phyloP scores from a whole-genome alignment of 2,329 filamentous ascomycete genomes.

The Pyrenochaeta sp. region DNA sequence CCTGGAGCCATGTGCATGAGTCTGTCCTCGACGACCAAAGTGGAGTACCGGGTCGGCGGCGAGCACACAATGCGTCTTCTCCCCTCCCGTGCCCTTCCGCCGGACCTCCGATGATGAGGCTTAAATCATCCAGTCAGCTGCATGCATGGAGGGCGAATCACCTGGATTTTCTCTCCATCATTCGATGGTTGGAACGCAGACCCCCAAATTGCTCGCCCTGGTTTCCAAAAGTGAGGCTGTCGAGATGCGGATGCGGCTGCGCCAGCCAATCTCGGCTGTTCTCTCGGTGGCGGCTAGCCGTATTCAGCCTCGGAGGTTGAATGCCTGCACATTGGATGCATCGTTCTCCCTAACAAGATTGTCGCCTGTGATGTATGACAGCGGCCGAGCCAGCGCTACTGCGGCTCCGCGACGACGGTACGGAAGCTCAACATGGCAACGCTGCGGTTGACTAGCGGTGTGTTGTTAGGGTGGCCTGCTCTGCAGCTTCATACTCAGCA shows the following conservation, averaged over 20 bases:
- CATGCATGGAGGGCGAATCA: conserved; percentile 12
- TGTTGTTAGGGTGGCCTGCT: conserved; percentile 36
- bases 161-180: conserved; percentile 15
- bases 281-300: conserved; percentile 13
- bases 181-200: conserved; percentile 18
- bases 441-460: conserved; percentile 38
- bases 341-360: conserved; percentile 24
- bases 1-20: neutral
- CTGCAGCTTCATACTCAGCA: conserved; percentile 39
- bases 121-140: conserved; percentile 16
- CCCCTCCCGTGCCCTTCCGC: conserved; percentile 6
- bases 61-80: neutral
- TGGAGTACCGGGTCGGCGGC: neutral
- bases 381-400: conserved; percentile 29
- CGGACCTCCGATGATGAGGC: conserved; percentile 11
- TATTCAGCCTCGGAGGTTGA: conserved; percentile 23
- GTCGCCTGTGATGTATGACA: conserved; percentile 29
- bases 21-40: neutral
- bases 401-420: conserved; percentile 26
- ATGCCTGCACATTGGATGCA: conserved; percentile 25
- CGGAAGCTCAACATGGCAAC: conserved; percentile 17
- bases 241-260: conserved; percentile 31
- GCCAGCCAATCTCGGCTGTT: conserved; percentile 34
- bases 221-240: conserved; percentile 43
- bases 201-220: conserved; percentile 37